These are phyloP conservation scores for Rhodofomes roseus DNA, from an alignment of 1,284 basidiomycete genomes.

Conservation along the genomic window DNA sequence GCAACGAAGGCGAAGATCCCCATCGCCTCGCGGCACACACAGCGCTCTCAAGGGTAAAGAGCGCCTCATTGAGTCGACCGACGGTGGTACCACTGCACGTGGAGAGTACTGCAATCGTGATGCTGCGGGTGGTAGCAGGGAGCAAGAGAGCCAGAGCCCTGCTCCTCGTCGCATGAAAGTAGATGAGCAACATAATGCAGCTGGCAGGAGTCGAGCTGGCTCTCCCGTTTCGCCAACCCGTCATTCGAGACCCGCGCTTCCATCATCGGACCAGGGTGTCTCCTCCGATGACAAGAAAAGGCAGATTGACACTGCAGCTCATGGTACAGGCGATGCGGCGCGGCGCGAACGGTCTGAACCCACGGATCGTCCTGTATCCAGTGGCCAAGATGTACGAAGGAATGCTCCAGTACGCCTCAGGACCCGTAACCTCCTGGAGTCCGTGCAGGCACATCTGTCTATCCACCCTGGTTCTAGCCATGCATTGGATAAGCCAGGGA, in stretches of 20 bases:
- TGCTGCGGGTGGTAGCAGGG: background rate
- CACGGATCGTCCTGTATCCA: background rate
- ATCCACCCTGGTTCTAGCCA: conserved; percentile 2
- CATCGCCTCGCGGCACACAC: background rate
- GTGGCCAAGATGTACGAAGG: background rate
- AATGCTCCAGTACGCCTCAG: background rate
- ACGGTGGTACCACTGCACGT: background rate
- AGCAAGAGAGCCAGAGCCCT: background rate
- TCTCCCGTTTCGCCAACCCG: background rate
- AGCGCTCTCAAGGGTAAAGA: background rate
- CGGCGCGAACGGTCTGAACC: background rate
- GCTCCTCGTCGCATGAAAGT: background rate
- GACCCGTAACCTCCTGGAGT: conserved; percentile 35
- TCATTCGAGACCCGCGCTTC: background rate
- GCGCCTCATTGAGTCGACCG: background rate
- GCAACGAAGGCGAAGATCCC: background rate
- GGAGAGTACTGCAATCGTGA: background rate
- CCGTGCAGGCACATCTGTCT: conserved; percentile 47
- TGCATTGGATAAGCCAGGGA: conserved; percentile 5
- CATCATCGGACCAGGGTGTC: background rate
- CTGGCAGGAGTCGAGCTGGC: background rate
- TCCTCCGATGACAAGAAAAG: background rate
- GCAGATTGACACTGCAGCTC: background rate
- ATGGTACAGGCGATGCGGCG: background rate
- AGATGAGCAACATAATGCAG: background rate